These are phyloP conservation scores for Saturnispora halmiae DNA, from an alignment of 805 yeast genomes.

Conservation along the genomic window DNA sequence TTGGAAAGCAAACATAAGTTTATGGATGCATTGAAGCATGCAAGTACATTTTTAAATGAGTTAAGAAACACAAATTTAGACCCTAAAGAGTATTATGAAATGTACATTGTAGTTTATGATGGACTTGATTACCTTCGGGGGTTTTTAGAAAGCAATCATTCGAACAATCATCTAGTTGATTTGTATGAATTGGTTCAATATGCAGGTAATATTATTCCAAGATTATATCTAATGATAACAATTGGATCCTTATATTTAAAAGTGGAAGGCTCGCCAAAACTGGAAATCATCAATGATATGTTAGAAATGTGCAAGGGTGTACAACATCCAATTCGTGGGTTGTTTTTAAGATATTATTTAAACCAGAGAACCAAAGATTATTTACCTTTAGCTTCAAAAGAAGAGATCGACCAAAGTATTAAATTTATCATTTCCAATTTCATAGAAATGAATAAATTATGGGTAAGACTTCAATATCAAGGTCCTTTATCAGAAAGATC, in stretches of 20 bases:
- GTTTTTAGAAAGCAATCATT: slow-evolving; percentile 59
- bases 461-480: slow-evolving; percentile 95
- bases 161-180: slow-evolving; percentile 70
- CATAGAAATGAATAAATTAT: slow-evolving; percentile 93
- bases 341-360: slow-evolving; percentile 81
- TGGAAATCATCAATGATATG: slow-evolving; percentile 89
- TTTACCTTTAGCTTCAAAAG: slow-evolving; percentile 22
- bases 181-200: slow-evolving; percentile 92
- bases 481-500: slow-evolving; percentile 81
- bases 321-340: slow-evolving; percentile 88
- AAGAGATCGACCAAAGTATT: slow-evolving; percentile 55
- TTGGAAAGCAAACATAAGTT: slow-evolving; percentile 55
- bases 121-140: slow-evolving; percentile 60
- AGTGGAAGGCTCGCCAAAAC: slow-evolving; percentile 65
- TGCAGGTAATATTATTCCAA: slow-evolving; percentile 86
- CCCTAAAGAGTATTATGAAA: slow-evolving; percentile 90
- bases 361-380: slow-evolving; percentile 72
- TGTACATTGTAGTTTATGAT: slow-evolving; percentile 78
- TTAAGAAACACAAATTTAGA: slow-evolving; percentile 64
- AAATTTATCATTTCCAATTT: slow-evolving; percentile 78
- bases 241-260: slow-evolving; percentile 87
- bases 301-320: slow-evolving; percentile 97
- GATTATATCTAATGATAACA: slow-evolving; percentile 89
- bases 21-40: slow-evolving; percentile 83
- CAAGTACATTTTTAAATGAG: slow-evolving; percentile 73